phyloP scores from a whole-genome alignment of 345 rosid genomes.

The Bretschneidera sinensis region DNA sequence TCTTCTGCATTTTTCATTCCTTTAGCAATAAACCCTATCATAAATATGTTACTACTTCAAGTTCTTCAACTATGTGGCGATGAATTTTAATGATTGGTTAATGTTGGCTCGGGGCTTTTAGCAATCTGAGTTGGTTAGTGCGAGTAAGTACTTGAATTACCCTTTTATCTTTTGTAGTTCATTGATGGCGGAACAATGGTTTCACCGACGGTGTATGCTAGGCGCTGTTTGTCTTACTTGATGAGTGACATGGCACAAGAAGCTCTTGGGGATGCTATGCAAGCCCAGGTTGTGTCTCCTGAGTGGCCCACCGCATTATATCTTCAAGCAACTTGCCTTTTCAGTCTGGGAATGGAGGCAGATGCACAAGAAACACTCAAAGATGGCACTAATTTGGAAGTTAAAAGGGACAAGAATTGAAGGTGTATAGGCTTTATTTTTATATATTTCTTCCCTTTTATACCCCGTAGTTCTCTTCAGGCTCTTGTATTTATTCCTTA shows the following conservation, averaged over 20 bases:
- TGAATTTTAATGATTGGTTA: not conserved
- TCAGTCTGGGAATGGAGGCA: constrained; percentile 79
- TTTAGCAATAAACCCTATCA: too few relatives aligned
- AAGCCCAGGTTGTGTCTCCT: too few relatives aligned
- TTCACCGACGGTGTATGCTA: constrained; percentile 78
- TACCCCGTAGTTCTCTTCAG: not conserved
- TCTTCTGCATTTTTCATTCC: too few relatives aligned
- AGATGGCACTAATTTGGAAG: constrained; percentile 70
- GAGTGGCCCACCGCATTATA: constrained; percentile 80
- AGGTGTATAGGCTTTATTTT: constrained; percentile 33
- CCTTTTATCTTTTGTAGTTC: too few relatives aligned
- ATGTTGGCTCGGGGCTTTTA: not conserved
- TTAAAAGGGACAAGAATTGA: constrained; percentile 42
- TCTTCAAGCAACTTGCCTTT: constrained; percentile 80
- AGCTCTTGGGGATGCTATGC: constrained; percentile 91
- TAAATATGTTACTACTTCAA: too few relatives aligned
- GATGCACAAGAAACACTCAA: constrained; percentile 86
- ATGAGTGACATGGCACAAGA: constrained; percentile 68
- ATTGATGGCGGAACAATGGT: constrained; percentile 83
- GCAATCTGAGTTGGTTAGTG: not conserved
- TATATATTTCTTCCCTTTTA: not conserved
- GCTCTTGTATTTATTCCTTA: constrained; percentile 13
- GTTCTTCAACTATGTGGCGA: not conserved
- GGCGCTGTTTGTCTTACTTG: constrained; percentile 87
- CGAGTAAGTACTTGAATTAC: too few relatives aligned